Evolutionary conservation across 2,329 filamentous ascomycete genomes (phyloP).

Genomic region (Alternaria novae-zelandiae): DNA sequence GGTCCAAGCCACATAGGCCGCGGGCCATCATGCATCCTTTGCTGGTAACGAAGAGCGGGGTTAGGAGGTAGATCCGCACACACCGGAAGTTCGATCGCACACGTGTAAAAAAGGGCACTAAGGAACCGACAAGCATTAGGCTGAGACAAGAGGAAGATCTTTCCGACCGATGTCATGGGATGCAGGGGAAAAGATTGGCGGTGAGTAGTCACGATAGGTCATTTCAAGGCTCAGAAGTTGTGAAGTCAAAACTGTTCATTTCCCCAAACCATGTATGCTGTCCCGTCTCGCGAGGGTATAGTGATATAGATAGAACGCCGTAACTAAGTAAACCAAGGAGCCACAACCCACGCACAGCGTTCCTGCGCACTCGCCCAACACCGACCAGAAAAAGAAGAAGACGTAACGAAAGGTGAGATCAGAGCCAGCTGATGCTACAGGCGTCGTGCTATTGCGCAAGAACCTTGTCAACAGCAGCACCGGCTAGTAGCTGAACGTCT

Average conservation of each 20-base stretch:
- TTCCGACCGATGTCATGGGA: background rate
- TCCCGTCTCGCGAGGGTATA: constrained; percentile 1
- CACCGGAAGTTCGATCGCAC: background rate
- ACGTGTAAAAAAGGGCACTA: background rate
- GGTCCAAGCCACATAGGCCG: background rate
- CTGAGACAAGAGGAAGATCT: background rate
- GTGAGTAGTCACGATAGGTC: background rate
- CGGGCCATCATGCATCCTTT: background rate
- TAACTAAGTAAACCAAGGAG: background rate
- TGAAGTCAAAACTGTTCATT: background rate
- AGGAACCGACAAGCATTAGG: background rate
- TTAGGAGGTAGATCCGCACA: background rate
- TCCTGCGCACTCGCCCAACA: background rate
- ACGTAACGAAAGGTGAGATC: background rate
- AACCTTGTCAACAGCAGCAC: constrained; percentile 47
- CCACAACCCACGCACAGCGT: background rate
- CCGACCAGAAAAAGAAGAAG: background rate
- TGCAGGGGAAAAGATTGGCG: background rate
- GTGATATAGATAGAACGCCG: background rate
- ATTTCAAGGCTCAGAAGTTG: background rate
- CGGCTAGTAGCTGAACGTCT: constrained; percentile 51
- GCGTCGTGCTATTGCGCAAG: constrained; percentile 11
- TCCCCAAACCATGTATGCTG: background rate
- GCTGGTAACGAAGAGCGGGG: background rate
- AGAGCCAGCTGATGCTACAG: constrained; percentile 4